A percentile compares a stretch with the other conserved stretches of the same genome.
phyloP scores from a whole-genome alignment of 176 grass and related monocot genomes.

The Triticum aestivum region IWGSC_CS_RefSeq_v2.1 NC_057801.1:290848452-290848951 shows the following conservation, averaged over 20 bases:
- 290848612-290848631: constrained; percentile 96
- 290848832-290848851: constrained; percentile 25
- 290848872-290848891: constrained; percentile 93
- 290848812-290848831: constrained; percentile 16
- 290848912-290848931: constrained; percentile 90
- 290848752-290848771: neutral
- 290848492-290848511: constrained; percentile 31
- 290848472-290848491: constrained; percentile 27
- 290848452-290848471: constrained; percentile 8
- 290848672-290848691: constrained; percentile 19
- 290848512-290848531: constrained; percentile 89
- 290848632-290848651: constrained; percentile 95
- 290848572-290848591: constrained; percentile 88
- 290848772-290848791: constrained; percentile 3
- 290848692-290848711: constrained; percentile 2
- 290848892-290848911: constrained; percentile 62
- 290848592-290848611: constrained; percentile 91
- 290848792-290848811: neutral
- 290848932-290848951: constrained; percentile 87
- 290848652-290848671: constrained; percentile 57
- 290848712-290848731: neutral
- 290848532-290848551: constrained; percentile 88
- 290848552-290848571: constrained; percentile 94
- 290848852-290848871: constrained; percentile 97
- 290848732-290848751: neutral